These are phyloP conservation scores for Discostella stelligeroides DNA, from an alignment of 108 stramenopile genomes.

Conservation along the genomic window DNA sequence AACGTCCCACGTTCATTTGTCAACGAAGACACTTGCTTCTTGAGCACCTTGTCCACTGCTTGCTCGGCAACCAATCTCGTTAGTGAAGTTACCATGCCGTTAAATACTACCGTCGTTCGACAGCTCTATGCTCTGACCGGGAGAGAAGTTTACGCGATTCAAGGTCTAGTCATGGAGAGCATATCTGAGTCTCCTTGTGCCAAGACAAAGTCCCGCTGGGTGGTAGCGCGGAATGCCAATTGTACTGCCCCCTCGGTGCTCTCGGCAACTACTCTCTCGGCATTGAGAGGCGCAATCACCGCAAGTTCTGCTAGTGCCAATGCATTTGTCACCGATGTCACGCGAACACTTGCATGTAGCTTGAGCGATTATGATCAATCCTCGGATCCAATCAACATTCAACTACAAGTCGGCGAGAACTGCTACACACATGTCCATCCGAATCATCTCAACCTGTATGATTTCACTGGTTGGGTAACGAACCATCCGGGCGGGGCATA, in stretches of 20 bases:
- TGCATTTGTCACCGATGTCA: slow-evolving; percentile 27
- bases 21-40: slow-evolving; percentile 60
- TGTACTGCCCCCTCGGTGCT: slow-evolving; percentile 34
- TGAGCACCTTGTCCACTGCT: slow-evolving; percentile 24
- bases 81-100: slow-evolving; percentile 30
- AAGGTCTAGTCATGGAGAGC: slow-evolving; percentile 47
- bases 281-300: slow-evolving; percentile 24
- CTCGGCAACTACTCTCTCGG: slow-evolving; percentile 8
- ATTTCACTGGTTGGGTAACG: slow-evolving; percentile 55
- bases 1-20: slow-evolving; percentile 48
- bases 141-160: slow-evolving; percentile 55
- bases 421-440: slow-evolving; percentile 60
- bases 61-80: slow-evolving; percentile 23
- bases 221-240: neutral
- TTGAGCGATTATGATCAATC: slow-evolving; percentile 4
- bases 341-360: slow-evolving; percentile 23
- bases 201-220: slow-evolving; percentile 35
- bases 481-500: slow-evolving; percentile 43
- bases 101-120: slow-evolving; percentile 21
- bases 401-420: slow-evolving; percentile 42
- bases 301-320: slow-evolving; percentile 18
- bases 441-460: slow-evolving; percentile 58
- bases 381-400: slow-evolving; percentile 21
- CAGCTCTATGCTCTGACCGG: slow-evolving; percentile 33
- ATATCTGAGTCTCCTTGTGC: slow-evolving; percentile 30